A percentile compares a stretch with the other conserved stretches of the same genome.
Conservation (phyloP, 129 eudicot genomes). For the Scalesia atractyloides region DNA sequence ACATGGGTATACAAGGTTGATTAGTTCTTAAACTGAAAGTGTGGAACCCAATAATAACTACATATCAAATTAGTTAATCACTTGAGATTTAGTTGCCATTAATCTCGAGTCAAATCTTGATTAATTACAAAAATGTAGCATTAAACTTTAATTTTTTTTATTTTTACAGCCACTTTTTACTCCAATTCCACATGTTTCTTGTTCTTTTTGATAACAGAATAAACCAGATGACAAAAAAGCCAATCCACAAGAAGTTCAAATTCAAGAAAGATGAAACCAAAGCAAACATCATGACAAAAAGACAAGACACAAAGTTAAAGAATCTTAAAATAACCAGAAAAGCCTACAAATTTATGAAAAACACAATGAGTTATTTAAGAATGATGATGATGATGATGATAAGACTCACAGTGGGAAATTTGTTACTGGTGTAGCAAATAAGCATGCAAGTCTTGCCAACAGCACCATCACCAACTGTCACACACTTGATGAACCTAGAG, state of each 20-base stretch:
- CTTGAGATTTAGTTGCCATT: not conserved
- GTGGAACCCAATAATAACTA: slow-evolving; percentile 4
- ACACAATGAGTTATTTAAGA: slow-evolving; percentile 35
- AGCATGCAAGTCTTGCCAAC: slow-evolving; percentile 98
- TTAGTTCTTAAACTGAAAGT: not conserved
- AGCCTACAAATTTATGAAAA: slow-evolving; percentile 33
- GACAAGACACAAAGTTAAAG: slow-evolving; percentile 24
- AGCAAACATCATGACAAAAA: slow-evolving; percentile 24
- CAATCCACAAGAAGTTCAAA: slow-evolving; percentile 41
- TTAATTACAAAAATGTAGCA: slow-evolving; percentile 15
- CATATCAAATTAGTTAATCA: not conserved
- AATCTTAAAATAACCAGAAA: slow-evolving; percentile 9
- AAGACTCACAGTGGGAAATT: slow-evolving; percentile 83
- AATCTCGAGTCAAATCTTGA: slow-evolving; percentile 32
- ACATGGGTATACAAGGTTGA: not conserved
- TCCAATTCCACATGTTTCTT: slow-evolving; percentile 6
- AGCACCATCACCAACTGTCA: slow-evolving; percentile 97
- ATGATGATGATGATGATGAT: not conserved
- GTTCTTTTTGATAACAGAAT: slow-evolving; percentile 15
- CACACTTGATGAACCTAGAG: slow-evolving; percentile 93
- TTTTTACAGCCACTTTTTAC: not conserved
- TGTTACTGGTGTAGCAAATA: slow-evolving; percentile 91
- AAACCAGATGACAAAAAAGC: slow-evolving; percentile 30
- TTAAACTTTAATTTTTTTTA: not conserved
- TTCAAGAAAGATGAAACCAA: slow-evolving; percentile 43